Conservation (phyloP, 2,329 filamentous ascomycete genomes). For the Monascus ruber region DNA sequence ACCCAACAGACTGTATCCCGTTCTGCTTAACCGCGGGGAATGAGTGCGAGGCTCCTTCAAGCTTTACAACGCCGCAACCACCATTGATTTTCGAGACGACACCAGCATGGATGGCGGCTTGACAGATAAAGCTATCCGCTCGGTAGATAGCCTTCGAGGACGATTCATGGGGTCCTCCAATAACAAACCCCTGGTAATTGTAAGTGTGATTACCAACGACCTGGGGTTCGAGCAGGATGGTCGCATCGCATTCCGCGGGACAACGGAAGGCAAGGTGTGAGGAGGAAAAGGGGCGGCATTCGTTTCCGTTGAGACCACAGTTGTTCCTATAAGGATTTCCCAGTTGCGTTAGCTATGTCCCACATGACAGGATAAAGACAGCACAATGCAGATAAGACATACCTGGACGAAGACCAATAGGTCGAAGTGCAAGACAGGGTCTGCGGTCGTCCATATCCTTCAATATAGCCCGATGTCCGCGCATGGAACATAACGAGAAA, state of each 20-base stretch:
- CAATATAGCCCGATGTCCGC: conserved; percentile 35
- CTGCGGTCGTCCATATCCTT: conserved; percentile 36
- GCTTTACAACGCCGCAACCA: conserved; percentile 69
- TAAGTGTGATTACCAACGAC: conserved; percentile 41
- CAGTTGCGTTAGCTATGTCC: too few relatives aligned
- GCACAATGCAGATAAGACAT: too few relatives aligned
- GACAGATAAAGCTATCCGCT: conserved; percentile 80
- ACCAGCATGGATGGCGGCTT: conserved; percentile 72
- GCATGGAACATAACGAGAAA: conserved; percentile 35
- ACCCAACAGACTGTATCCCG: conserved; percentile 64
- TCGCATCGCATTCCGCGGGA: conserved; percentile 41
- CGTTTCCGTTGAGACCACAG: conserved; percentile 44
- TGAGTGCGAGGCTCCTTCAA: conserved; percentile 55
- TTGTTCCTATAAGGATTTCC: conserved; percentile 22
- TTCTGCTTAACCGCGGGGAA: conserved; percentile 57
- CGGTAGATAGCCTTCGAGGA: conserved; percentile 55
- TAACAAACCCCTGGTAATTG: conserved; percentile 41
- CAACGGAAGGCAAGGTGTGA: conserved; percentile 44
- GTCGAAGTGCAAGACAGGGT: conserved; percentile 36
- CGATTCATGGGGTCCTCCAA: conserved; percentile 36
- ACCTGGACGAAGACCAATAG: conserved; percentile 27
- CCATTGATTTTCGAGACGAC: conserved; percentile 60
- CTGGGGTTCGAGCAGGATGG: conserved; percentile 39
- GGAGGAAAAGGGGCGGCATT: conserved; percentile 44
- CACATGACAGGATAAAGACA: too few relatives aligned